A percentile compares a stretch with the other conserved stretches of the same genome.
Conservation (phyloP, 176 grass and related monocot genomes). For the Thalia dealbata region DNA sequence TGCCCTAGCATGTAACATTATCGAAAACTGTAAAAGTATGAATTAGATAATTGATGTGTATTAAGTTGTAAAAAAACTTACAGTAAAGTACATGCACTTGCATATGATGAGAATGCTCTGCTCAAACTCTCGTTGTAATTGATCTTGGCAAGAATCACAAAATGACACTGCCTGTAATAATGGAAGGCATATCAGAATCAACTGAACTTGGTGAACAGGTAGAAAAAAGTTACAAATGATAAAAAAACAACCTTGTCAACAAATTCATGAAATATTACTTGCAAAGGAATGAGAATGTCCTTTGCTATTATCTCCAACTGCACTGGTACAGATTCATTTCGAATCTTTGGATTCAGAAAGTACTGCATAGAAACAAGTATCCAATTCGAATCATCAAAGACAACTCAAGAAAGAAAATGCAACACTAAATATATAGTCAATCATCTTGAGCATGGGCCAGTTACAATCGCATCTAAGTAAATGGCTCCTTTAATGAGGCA, state of each 20-base stretch:
- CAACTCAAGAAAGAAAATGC: neutral
- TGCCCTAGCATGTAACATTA: neutral
- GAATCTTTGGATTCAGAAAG: slow-evolving; percentile 79
- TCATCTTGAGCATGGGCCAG: neutral
- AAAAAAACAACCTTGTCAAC: slow-evolving; percentile 48
- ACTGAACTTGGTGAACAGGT: slow-evolving; percentile 2
- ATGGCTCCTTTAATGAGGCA: neutral
- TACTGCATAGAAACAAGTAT: slow-evolving; percentile 42
- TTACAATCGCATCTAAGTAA: neutral
- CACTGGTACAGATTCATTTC: slow-evolving; percentile 66
- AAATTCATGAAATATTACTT: slow-evolving; percentile 72
- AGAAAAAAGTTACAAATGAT: slow-evolving; percentile 6
- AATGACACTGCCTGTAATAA: slow-evolving; percentile 46
- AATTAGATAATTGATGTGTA: neutral
- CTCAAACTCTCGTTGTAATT: slow-evolving; percentile 37
- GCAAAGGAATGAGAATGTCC: slow-evolving; percentile 80
- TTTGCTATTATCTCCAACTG: slow-evolving; percentile 73
- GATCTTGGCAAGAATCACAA: slow-evolving; percentile 28
- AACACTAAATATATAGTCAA: neutral
- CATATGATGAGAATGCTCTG: slow-evolving; percentile 72
- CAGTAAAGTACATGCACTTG: slow-evolving; percentile 88
- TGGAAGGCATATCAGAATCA: slow-evolving; percentile 23
- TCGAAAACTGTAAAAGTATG: neutral
- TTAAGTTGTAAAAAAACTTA: slow-evolving; percentile 27
- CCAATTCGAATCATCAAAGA: neutral